Base-by-base conservation (phyloP, 805 yeast species). In the Cyberlindnera saturnus region DNA sequence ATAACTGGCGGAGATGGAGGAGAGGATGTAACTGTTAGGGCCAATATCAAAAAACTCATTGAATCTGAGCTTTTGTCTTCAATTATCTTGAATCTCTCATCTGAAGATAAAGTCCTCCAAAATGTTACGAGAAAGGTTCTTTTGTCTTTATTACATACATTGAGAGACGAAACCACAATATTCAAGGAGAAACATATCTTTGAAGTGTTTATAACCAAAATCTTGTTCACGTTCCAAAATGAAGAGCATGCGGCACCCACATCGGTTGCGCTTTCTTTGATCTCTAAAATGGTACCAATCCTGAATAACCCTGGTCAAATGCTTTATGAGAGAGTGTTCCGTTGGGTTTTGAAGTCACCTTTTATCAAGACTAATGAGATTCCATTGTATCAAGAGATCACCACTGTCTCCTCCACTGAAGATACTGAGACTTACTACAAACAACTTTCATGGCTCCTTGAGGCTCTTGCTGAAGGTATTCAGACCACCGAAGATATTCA, bases 301-400 rank as follows among this genome's bases (percentile, higher is more conserved):
- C 59, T 86, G 45, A 60, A 70, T 6, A 78, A 81, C 47, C 96
- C 97, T 0, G 77, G 81, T 0, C 91, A 86, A 48, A 73, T 71
- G 52, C 60, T 91, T 17, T 86, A 82, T 60, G 96, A 89, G 49
- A 77, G 78, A 50, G 77, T 79, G 0, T 77, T 71, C 52, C 74
- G 82, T 45, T 87, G 80, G 73, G 69, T 89, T 10, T 64, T 87
- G 30, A 65, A 64, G 40, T 57, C 61, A n/a, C 71, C 74, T 28
- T 50, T 57, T 16, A 50, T 77, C 15, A 62, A 62, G 32, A 40
- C 56, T 0, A 59, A 61, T 41, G 79, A 74, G 14, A 52, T 77
- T 6, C 81, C 82, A 3, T 51, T 77, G 23, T 64, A 59, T 42
- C 58, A 55, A 31, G 63, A 55, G 17, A 60, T 63, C 29, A 51